phyloP scores from a whole-genome alignment of 2,329 filamentous ascomycete species.

The Exophiala aquamarina region DNA sequence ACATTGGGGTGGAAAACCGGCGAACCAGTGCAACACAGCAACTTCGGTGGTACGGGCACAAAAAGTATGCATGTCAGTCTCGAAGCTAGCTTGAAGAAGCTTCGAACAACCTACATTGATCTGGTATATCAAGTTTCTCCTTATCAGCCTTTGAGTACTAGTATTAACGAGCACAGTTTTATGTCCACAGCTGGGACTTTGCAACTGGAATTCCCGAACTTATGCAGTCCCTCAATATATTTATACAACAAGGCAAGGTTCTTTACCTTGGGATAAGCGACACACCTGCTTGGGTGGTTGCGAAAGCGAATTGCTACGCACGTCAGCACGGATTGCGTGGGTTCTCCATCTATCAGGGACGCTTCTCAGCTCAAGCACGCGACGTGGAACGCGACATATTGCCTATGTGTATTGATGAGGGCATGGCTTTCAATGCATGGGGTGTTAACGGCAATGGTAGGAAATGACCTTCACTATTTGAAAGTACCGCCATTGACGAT shows the following conservation, averaged over 20 bases:
- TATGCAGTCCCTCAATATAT: constrained; percentile 65
- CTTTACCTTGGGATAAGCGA: constrained; percentile 67
- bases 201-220: constrained; percentile 63
- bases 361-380: constrained; percentile 59
- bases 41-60: constrained; percentile 42
- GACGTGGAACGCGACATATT: constrained; percentile 69
- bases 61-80: constrained; percentile 35
- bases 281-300: constrained; percentile 63
- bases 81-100: constrained; percentile 33
- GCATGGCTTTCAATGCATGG: constrained; percentile 61
- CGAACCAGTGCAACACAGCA: constrained; percentile 32
- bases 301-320: constrained; percentile 57
- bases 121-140: constrained; percentile 30
- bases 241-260: constrained; percentile 63
- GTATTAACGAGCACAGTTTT: constrained; percentile 18
- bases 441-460: constrained; percentile 32
- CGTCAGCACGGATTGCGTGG: constrained; percentile 66
- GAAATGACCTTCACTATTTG: no score
- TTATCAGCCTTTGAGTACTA: neutral
- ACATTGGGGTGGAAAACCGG: constrained; percentile 37
- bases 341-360: constrained; percentile 69
- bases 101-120: constrained; percentile 39
- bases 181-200: constrained; percentile 58
- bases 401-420: constrained; percentile 62
- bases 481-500: no score